Conservation (phyloP, 2,329 filamentous ascomycete species). For the Colletotrichum spaethianum region DNA sequence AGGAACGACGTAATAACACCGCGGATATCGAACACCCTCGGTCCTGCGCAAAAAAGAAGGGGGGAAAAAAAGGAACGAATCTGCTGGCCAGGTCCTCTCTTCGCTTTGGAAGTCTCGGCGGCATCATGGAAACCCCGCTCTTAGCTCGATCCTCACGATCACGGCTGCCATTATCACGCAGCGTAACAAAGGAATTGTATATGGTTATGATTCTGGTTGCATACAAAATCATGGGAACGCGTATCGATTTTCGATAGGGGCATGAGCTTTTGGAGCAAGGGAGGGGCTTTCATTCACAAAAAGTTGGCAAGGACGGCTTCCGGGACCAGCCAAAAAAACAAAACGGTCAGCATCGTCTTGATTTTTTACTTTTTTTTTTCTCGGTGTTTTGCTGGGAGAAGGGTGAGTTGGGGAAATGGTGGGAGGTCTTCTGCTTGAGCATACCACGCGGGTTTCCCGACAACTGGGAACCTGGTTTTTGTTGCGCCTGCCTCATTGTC, state of each 20-base stretch:
- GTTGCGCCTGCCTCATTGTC: conserved; percentile 20
- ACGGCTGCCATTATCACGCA: background rate
- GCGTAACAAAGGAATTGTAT: conserved; percentile 5
- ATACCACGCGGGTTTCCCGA: conserved; percentile 17
- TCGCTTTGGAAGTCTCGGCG: conserved; percentile 8
- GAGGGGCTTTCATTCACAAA: conserved; percentile 7
- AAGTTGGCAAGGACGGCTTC: background rate
- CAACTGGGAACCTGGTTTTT: conserved; percentile 13
- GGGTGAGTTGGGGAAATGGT: conserved; percentile 10
- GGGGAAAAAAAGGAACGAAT: conserved; percentile 10
- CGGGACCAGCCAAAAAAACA: conserved; percentile 2
- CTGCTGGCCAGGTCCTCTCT: conserved; percentile 40
- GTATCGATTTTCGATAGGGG: conserved; percentile 12
- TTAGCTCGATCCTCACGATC: conserved; percentile 4
- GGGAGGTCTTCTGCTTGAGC: conserved; percentile 35
- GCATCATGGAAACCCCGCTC: conserved; percentile 10
- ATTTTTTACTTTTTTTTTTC: background rate
- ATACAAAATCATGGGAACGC: conserved; percentile 20
- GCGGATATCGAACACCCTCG: background rate
- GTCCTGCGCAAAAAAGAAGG: conserved; percentile 17
- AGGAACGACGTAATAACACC: background rate
- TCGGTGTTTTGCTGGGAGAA: conserved; percentile 22
- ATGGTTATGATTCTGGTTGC: conserved; percentile 13
- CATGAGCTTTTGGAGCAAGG: conserved; percentile 22
- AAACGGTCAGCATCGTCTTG: conserved; percentile 28